Conservation (phyloP, 441 rosid genomes). For the Adansonia rubrostipa region DNA sequence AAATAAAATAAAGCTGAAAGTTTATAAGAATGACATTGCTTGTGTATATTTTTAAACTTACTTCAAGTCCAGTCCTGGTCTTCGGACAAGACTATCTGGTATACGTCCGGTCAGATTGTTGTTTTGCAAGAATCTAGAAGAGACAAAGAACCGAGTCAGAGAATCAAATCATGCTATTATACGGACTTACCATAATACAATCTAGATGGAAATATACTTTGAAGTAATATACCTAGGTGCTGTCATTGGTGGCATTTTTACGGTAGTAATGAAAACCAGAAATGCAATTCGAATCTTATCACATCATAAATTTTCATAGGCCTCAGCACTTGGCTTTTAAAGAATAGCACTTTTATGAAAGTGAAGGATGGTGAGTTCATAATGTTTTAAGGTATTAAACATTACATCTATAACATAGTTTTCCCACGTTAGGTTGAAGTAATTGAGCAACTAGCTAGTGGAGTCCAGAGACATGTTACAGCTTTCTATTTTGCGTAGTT, state of each 20-base stretch:
- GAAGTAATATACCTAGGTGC: constrained; percentile 5
- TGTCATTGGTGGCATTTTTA: constrained; percentile 12
- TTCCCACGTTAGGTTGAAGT: background rate
- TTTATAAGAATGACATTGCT: constrained; percentile 5
- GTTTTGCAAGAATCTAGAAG: constrained; percentile 75
- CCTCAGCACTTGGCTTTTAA: background rate
- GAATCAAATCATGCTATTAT: constrained; percentile 22
- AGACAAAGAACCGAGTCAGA: constrained; percentile 33
- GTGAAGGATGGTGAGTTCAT: background rate
- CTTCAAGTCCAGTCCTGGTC: constrained; percentile 60
- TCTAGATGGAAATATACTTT: constrained; percentile 7
- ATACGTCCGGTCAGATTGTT: constrained; percentile 74
- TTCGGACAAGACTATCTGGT: constrained; percentile 57
- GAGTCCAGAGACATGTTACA: background rate
- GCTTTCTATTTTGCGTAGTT: background rate
- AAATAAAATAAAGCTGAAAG: background rate
- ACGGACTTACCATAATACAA: background rate
- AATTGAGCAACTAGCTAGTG: background rate
- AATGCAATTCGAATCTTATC: background rate
- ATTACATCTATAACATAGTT: background rate
- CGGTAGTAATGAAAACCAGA: constrained; percentile 3
- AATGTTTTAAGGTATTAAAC: background rate
- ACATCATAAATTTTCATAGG: background rate
- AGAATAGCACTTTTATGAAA: background rate
- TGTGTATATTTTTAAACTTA: constrained; percentile 31